Percentiles rank a stretch among this genome's conserved stretches.
phyloP scores from a whole-genome alignment of 257 asterid species.

The Solanum chmielewskii region DNA sequence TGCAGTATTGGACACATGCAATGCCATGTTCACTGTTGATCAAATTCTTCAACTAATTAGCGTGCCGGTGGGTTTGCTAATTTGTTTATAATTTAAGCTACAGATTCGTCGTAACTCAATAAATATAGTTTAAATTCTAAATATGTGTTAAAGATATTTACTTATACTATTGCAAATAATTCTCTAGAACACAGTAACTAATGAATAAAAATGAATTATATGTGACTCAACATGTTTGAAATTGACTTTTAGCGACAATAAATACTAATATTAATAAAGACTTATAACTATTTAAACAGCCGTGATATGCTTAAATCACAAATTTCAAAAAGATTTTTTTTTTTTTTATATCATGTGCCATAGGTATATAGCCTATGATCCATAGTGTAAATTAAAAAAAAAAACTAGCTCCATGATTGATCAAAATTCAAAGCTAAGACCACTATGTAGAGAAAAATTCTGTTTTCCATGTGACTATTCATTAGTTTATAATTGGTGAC shows the following conservation, averaged over 20 bases:
- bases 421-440: too few species aligned
- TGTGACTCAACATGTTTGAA: accelerated
- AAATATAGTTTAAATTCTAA: too few species aligned
- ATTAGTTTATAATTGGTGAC: not conserved
- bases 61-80: not conserved
- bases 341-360: too few species aligned
- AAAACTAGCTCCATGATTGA: too few species aligned
- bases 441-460: not conserved
- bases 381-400: too few species aligned
- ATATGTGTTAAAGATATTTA: too few species aligned
- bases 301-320: not conserved
- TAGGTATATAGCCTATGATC: not conserved
- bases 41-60: not conserved
- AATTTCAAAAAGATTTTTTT: too few species aligned
- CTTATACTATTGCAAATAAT: too few species aligned
- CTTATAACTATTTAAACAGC: too few species aligned
- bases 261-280: too few species aligned
- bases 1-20: not conserved
- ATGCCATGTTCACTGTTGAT: not conserved
- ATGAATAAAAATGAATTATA: not conserved
- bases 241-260: not conserved
- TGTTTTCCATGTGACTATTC: not conserved
- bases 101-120: not conserved
- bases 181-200: too few species aligned
- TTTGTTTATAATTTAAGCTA: not conserved